These are phyloP conservation scores for Corynespora cassiicola DNA, from an alignment of 2,329 filamentous ascomycete genomes.

Conservation along the genomic window DNA sequence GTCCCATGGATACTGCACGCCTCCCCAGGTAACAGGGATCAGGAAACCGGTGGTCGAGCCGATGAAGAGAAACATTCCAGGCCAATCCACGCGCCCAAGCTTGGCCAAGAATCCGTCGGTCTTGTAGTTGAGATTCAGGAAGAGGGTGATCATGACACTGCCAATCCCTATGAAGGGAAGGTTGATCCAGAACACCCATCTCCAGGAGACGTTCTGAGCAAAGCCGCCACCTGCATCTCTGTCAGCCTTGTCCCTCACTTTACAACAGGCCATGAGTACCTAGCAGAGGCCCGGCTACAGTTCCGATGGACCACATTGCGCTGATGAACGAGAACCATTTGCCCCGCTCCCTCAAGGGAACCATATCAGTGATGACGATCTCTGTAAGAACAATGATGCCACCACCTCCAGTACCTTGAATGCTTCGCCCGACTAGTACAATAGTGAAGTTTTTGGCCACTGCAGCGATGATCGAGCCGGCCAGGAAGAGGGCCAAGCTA, in stretches of 20 bases:
- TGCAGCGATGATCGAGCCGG: conserved; percentile 45
- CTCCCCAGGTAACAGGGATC: conserved; percentile 70
- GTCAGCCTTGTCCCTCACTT: conserved; percentile 1
- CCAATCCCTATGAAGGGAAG: conserved; percentile 63
- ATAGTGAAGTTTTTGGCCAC: conserved; percentile 48
- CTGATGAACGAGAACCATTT: conserved; percentile 51
- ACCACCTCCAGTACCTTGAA: conserved; percentile 51
- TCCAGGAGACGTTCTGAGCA: conserved; percentile 60
- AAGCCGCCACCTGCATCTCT: conserved; percentile 55
- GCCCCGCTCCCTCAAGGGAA: conserved; percentile 50
- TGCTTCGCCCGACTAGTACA: conserved; percentile 44
- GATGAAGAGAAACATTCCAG: conserved; percentile 68
- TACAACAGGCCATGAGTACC: conserved; percentile 22
- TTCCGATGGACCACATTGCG: conserved; percentile 63
- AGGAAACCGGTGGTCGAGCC: conserved; percentile 64
- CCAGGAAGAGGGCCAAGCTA: conserved; percentile 42
- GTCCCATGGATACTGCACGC: conserved; percentile 69
- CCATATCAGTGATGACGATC: conserved; percentile 54
- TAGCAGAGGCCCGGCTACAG: conserved; percentile 56
- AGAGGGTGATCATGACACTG: conserved; percentile 56
- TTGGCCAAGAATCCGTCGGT: conserved; percentile 57
- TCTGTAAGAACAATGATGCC: conserved; percentile 51
- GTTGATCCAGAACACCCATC: conserved; percentile 72
- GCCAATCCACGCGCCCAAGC: conserved; percentile 65
- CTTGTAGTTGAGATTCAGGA: conserved; percentile 59